A percentile compares a stretch with the other conserved stretches of the same genome.
Conservation (phyloP, 2,329 filamentous ascomycete genomes). For the Exophiala mesophila region DNA sequence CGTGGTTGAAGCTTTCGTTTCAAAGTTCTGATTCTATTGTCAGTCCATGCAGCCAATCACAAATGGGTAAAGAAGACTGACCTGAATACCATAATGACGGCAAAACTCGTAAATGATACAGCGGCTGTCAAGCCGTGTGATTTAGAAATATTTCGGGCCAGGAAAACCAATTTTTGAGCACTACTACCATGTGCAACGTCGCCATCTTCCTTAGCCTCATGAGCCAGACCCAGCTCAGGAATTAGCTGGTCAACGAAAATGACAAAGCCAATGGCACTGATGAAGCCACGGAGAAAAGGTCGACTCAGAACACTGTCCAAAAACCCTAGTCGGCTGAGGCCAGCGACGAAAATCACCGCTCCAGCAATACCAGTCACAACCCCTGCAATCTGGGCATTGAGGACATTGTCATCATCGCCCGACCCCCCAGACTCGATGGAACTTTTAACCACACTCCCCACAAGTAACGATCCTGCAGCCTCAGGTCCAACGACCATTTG, state of each 20-base stretch:
- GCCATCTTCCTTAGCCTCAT: conserved; percentile 56
- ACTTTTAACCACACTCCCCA: conserved; percentile 77
- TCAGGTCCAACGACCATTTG: conserved; percentile 94
- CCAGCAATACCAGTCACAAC: conserved; percentile 85
- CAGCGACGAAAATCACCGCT: conserved; percentile 80
- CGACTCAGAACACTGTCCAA: conserved; percentile 89
- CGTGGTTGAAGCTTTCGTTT: conserved; percentile 76
- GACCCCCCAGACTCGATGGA: conserved; percentile 66
- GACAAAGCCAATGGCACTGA: conserved; percentile 93
- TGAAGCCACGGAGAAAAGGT: conserved; percentile 90
- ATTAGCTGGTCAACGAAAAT: conserved; percentile 94
- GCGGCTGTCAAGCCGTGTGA: conserved; percentile 70
- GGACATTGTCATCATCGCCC: conserved; percentile 59
- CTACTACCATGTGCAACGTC: conserved; percentile 73
- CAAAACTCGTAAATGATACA: conserved; percentile 74
- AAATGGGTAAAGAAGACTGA: conserved; percentile 39
- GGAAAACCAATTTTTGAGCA: conserved; percentile 77
- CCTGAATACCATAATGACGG: conserved; percentile 86
- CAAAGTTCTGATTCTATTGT: conserved; percentile 59
- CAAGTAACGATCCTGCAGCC: conserved; percentile 84
- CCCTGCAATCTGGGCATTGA: conserved; percentile 80
- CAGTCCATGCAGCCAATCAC: conserved; percentile 4
- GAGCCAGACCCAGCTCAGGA: conserved; percentile 75
- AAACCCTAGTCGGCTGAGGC: conserved; percentile 80
- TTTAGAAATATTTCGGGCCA: conserved; percentile 61